A percentile compares a stretch with the other conserved stretches of the same genome.
These are phyloP conservation scores for Debaryomyces tyrocola DNA, from an alignment of 805 yeast species.

Conservation along the genomic window DNA sequence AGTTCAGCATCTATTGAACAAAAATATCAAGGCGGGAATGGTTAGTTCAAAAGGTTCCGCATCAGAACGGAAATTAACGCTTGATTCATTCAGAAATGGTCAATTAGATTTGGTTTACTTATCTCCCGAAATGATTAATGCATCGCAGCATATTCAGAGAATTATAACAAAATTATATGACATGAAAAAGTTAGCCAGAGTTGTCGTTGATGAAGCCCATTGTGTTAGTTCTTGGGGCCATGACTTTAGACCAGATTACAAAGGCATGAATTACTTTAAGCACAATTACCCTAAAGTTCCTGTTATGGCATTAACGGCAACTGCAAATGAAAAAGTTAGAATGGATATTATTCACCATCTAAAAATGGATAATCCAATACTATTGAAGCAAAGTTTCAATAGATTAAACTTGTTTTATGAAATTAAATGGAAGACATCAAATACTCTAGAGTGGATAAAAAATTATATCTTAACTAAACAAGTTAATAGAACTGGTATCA, in stretches of 20 bases:
- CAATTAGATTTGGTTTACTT: constrained; percentile 74
- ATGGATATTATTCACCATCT: constrained; percentile 83
- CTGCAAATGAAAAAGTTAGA: constrained; percentile 89
- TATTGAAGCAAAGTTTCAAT: constrained; percentile 88
- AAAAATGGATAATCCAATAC: constrained; percentile 56
- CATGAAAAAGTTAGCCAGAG: constrained; percentile 64
- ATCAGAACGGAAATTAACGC: constrained; percentile 61
- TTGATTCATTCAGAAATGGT: constrained; percentile 64
- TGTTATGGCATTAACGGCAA: constrained; percentile 94
- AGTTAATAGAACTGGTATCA: constrained; percentile 72
- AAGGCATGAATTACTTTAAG: constrained; percentile 73
- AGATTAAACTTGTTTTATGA: constrained; percentile 82
- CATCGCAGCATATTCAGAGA: constrained; percentile 64
- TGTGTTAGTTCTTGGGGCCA: constrained; percentile 99
- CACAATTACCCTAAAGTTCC: constrained; percentile 76
- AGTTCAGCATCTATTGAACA: constrained; percentile 71
- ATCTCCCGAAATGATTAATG: constrained; percentile 92
- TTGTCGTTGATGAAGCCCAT: constrained; percentile 97
- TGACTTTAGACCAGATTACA: constrained; percentile 95
- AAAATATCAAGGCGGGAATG: constrained; percentile 81
- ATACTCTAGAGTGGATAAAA: constrained; percentile 57
- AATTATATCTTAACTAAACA: constrained; percentile 54
- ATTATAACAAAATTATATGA: constrained; percentile 60
- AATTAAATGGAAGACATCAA: constrained; percentile 63
- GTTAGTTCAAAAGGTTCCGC: constrained; percentile 73